These are phyloP conservation scores for Ilex asprella DNA, from an alignment of 257 asterid species.

Conservation along the genomic window DNA sequence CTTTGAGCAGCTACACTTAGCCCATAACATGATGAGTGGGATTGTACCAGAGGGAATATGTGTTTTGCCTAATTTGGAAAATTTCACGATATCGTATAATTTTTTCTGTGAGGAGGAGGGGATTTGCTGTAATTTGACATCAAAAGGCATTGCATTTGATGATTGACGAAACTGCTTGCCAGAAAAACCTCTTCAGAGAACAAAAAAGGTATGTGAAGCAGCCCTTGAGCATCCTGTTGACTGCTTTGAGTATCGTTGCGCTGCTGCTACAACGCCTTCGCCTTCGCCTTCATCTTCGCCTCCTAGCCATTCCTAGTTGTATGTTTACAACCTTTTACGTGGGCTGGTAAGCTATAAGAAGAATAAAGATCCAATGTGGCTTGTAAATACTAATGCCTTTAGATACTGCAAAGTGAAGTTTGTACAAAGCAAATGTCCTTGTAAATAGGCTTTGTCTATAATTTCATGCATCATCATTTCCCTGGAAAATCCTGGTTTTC, in stretches of 20 bases:
- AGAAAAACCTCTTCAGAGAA: conserved; percentile 55
- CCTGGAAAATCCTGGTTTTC: no score
- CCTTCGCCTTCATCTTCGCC: no score
- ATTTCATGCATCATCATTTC: no score
- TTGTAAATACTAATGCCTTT: no score
- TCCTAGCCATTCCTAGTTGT: no score
- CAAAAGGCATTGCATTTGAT: conserved; percentile 38
- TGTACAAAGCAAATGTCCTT: no score
- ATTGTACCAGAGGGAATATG: conserved; percentile 58
- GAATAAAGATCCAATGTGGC: no score
- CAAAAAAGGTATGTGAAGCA: conserved; percentile 56
- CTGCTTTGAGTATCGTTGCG: conserved; percentile 35
- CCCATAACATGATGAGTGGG: conserved; percentile 55
- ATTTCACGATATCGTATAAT: conserved; percentile 47
- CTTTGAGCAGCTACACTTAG: conserved; percentile 50
- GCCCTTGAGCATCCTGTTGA: conserved; percentile 36
- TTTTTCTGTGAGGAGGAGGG: conserved; percentile 56
- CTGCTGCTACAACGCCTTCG: background rate
- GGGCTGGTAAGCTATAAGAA: no score
- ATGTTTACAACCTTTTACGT: no score
- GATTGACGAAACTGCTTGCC: conserved; percentile 59
- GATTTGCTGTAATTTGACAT: conserved; percentile 43
- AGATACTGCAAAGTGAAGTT: no score
- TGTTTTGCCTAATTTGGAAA: conserved; percentile 38
- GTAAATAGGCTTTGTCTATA: no score